Percentiles rank a stretch among this genome's conserved stretches.
Conservation (phyloP, 2,329 filamentous ascomycete genomes). For the Graphium sp. region DNA sequence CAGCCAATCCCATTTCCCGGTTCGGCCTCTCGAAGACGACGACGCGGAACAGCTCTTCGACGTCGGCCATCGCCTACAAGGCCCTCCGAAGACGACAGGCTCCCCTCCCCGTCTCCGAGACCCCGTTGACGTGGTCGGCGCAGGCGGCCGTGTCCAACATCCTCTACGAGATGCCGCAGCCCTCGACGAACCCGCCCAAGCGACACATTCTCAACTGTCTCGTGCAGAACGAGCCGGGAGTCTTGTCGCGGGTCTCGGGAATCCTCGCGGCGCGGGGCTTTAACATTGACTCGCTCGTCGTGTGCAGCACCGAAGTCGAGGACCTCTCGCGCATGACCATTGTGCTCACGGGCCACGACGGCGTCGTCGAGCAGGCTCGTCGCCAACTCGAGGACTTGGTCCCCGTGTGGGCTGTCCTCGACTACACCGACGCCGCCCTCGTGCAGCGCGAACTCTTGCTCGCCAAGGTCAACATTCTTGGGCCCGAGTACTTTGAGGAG, state of each 20-base stretch:
- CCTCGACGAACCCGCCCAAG: conserved; percentile 71
- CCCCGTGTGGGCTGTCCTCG: conserved; percentile 93
- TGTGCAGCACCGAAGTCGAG: conserved; percentile 94
- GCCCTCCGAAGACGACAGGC: conserved; percentile 81
- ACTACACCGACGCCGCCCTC: conserved; percentile 83
- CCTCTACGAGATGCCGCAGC: conserved; percentile 90
- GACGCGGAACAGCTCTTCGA: conserved; percentile 32
- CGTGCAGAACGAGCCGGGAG: conserved; percentile 96
- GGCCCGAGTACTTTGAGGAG: conserved; percentile 97
- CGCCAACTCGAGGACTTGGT: conserved; percentile 92
- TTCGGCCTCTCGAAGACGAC: conserved; percentile 10
- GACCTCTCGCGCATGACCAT: conserved; percentile 98
- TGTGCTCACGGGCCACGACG: conserved; percentile 87
- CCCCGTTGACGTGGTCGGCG: conserved; percentile 69
- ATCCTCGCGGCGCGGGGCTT: conserved; percentile 93
- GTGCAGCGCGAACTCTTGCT: conserved; percentile 92
- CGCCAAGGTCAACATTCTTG: conserved; percentile 91
- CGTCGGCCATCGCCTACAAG: conserved; percentile 93
- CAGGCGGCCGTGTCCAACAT: conserved; percentile 95
- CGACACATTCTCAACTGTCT: conserved; percentile 95
- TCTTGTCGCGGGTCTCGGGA: conserved; percentile 87
- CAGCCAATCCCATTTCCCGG: conserved; percentile 9
- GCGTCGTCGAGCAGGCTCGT: conserved; percentile 91
- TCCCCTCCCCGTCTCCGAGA: conserved; percentile 63
- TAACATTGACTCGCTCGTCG: conserved; percentile 97